phyloP scores from a whole-genome alignment of 2,329 filamentous ascomycete genomes.

The Pyricularia grisea region DNA sequence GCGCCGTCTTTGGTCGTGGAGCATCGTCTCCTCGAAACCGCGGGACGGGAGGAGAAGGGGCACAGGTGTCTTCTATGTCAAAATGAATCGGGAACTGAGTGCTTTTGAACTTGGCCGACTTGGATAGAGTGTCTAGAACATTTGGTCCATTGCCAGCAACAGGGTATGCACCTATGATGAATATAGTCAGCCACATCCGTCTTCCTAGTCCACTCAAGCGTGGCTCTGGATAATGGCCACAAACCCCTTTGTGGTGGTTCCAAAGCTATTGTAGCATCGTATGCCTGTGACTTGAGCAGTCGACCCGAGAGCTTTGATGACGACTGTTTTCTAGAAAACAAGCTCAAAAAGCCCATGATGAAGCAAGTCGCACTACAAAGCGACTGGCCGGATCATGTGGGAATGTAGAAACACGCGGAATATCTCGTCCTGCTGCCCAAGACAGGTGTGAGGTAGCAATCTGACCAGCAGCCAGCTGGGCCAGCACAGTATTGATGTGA shows the following conservation, averaged over 20 bases:
- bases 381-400: neutral
- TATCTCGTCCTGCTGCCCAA: neutral
- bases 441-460: neutral
- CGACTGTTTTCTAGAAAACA: slow-evolving; percentile 16
- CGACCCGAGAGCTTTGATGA: slow-evolving; percentile 10
- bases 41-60: slow-evolving; percentile 20
- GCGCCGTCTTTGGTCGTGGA: slow-evolving; percentile 28
- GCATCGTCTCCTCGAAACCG: slow-evolving; percentile 17
- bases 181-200: slow-evolving; percentile 3
- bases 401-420: neutral
- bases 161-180: slow-evolving; percentile 24
- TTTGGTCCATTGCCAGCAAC: slow-evolving; percentile 30
- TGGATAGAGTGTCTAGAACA: slow-evolving; percentile 24
- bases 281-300: slow-evolving; percentile 13
- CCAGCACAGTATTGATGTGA: neutral
- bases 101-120: slow-evolving; percentile 19
- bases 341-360: slow-evolving; percentile 22
- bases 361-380: neutral
- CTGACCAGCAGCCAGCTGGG: neutral
- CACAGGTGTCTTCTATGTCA: slow-evolving; percentile 13
- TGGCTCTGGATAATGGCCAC: neutral
- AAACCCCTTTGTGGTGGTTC: slow-evolving; percentile 15
- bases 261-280: slow-evolving; percentile 11
- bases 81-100: slow-evolving; percentile 12
- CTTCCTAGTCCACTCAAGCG: neutral